Base-by-base conservation (phyloP, 768 basidiomycete genomes). In the Termitomyces sp. region DNA sequence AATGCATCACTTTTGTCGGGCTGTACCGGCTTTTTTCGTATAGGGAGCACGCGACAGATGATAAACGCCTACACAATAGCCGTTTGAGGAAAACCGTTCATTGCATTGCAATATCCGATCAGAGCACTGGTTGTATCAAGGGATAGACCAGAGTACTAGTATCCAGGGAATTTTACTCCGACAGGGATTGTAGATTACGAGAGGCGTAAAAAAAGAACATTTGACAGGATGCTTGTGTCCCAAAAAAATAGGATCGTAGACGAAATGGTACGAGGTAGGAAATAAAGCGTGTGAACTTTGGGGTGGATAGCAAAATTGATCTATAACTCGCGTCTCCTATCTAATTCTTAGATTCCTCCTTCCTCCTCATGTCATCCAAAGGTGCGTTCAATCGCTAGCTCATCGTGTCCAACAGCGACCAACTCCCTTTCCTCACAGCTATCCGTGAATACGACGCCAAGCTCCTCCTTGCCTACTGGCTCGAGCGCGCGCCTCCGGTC, bases 361-460 rank as follows among this genome's bases (percentile, higher is more conserved):
- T 59, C 64, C 51, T 59, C 45, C 57, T 54, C 67, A 77, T 77
- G 74, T 77, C 75, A 53, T 77, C 74, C 64, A 77, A 77, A 72
- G 75, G 74, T 75, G 22, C 17, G 55, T 55, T 2, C 30, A 17
- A 37, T 11, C 21, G 28, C 34, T 21, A 53, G 30, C 24, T 49
- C 40, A 35, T 58, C 53, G 26, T 54, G 12, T 14, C 2, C 8
- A 38, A 54, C 51, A 44, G 65, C 51, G 43, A 48, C 15, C 37
- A 56, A 40, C 32, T 26, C 54, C 53, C 47, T 19, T 37, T 52
- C 45, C 19, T 45, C 12, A 26, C 60, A 78, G 77, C 77, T 63
- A 96, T 98, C 77, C 89, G 91, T 68, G 94, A 98, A 80, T 98
- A 93, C 80, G 96, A 99, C 70, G 96, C 96, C 62, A 99, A 98